Base-by-base conservation (phyloP, 2,329 filamentous ascomycete species). In the Alternaria postmessia region DNA sequence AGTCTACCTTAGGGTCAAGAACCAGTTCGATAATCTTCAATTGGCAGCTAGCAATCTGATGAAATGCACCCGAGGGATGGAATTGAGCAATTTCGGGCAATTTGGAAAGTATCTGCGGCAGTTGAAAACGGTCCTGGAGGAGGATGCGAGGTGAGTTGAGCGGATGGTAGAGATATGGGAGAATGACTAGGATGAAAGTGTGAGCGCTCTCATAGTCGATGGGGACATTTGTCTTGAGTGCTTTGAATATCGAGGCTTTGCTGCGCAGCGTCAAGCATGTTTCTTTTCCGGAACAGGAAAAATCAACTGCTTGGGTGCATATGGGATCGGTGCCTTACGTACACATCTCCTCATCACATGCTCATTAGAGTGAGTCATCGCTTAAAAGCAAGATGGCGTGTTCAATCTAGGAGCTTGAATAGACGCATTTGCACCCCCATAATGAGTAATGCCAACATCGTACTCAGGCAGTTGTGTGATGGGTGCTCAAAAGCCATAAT, bases 81-180 rank as follows among this genome's bases (percentile, higher is more conserved):
- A 70, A 14, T 26, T 69, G 0, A 51, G 18, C 11, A 55, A 41
- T 11, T 72, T 72, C n/a, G 74, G 74, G 0, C 65, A 73, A 5
- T 71, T 76, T 48, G 74, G 74, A 2, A 20, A 7, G 16, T 54
- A 64, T 36, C 9, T 75, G 11, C 63, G 46, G 39, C 53, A 61
- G 39, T 11, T 75, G 48, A 65, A 38, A 39, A 30, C 1, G 22
- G 57, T 18, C 2, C 6, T 75, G n/a, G 58, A 68, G 3, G 64
- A 62, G 2, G 59, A 63, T 24, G 47, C 20, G 36, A 36, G 39
- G 42, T 24, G 44, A 43, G 34, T 28, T 18, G 42, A 38, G 20
- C 16, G 20, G 39, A 11, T 7, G 46, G 24, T 6, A 14, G 32
- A 6, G 32, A 14, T 16, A 20, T 36, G 20, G 36, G 11, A n/a